Percentiles rank a stretch among this genome's conserved stretches.
phyloP scores from a whole-genome alignment of 306 rosid species.

The Geum urbanum region DNA sequence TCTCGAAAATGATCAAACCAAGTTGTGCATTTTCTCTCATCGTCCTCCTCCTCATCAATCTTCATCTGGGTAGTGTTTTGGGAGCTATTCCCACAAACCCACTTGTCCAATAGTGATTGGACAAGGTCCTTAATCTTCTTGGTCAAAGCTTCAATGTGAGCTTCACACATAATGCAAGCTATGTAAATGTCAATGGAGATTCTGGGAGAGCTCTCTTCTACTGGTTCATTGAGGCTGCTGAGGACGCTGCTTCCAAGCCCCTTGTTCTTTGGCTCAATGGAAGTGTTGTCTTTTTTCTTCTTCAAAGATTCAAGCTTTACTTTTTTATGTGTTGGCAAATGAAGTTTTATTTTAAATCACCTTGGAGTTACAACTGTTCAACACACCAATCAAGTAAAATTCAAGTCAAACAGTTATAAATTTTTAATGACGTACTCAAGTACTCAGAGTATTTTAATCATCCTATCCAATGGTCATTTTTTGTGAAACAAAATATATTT shows the following conservation, averaged over 20 bases:
- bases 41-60: conserved; percentile 7
- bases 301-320: background rate
- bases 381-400: too few relatives aligned
- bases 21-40: conserved; percentile 22
- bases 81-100: conserved; percentile 26
- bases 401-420: too few relatives aligned
- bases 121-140: conserved; percentile 41
- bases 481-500: too few relatives aligned
- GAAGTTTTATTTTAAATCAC: too few relatives aligned
- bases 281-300: conserved; percentile 44
- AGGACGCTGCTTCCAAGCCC: conserved; percentile 55
- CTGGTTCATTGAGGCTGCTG: conserved; percentile 57
- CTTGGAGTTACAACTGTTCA: too few relatives aligned
- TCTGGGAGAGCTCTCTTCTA: conserved; percentile 68
- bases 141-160: conserved; percentile 51
- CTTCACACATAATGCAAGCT: conserved; percentile 59
- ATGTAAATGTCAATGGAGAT: conserved; percentile 49
- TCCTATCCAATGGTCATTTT: too few relatives aligned
- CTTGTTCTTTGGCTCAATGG: conserved; percentile 69
- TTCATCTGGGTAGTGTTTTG: conserved; percentile 25
- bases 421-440: too few relatives aligned
- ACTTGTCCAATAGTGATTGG: conserved; percentile 41
- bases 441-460: too few relatives aligned
- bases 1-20: conserved; percentile 23
- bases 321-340: too few relatives aligned